Conservation (phyloP, 257 asterid genomes). For the Primulina tabacum region DNA sequence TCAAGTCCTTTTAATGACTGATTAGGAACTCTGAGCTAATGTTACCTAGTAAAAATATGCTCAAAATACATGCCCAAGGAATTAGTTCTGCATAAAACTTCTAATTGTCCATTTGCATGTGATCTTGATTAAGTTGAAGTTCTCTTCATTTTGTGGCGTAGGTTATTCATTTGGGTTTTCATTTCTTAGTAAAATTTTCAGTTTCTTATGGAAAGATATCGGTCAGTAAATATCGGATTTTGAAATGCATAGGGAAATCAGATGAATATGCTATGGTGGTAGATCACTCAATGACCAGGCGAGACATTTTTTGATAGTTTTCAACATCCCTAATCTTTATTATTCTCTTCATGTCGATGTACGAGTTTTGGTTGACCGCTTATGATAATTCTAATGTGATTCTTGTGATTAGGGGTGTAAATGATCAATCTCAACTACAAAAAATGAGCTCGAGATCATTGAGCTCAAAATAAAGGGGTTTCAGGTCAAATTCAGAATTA, state of each 20-base stretch:
- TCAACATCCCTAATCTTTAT: constrained; percentile 3
- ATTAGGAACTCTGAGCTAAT: constrained; percentile 9
- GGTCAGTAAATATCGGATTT: background rate
- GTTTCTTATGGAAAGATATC: constrained; percentile 2
- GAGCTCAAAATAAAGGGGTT: background rate
- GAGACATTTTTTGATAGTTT: constrained; percentile 9
- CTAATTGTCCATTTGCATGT: constrained; percentile 6
- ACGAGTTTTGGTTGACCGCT: constrained; percentile 15
- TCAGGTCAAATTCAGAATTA: too few species aligned
- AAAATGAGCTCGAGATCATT: background rate
- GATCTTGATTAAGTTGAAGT: constrained; percentile 1
- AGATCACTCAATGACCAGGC: constrained; percentile 4
- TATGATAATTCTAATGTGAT: constrained; percentile 6
- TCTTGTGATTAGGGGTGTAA: background rate
- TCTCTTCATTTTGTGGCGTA: constrained; percentile 9
- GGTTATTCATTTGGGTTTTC: background rate
- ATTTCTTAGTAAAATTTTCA: background rate
- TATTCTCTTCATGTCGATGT: constrained; percentile 11
- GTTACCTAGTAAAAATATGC: constrained; percentile 4
- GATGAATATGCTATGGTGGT: background rate
- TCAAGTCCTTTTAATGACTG: constrained; percentile 14
- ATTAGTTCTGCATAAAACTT: background rate
- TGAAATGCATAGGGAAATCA: constrained; percentile 12
- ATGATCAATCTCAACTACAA: background rate
- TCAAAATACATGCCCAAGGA: constrained; percentile 2